Base-by-base conservation (phyloP, 495 filamentous ascomycete genomes). In the Cercophora sp. region DNA sequence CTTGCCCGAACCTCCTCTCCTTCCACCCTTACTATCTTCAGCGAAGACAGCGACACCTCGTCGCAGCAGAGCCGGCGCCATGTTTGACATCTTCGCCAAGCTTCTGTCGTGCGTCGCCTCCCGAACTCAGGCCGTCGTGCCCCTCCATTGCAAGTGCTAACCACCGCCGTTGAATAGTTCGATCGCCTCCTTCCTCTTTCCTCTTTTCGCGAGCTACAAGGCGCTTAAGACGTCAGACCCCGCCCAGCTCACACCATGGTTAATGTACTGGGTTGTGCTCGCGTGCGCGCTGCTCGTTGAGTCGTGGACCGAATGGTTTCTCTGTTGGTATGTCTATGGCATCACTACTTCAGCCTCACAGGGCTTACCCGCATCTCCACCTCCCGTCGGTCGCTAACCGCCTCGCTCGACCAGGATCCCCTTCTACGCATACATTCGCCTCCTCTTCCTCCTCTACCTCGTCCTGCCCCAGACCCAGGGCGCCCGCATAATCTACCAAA, bases 221-320 rank as follows among this genome's bases (percentile, higher is more conserved):
- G 94, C 93, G 32, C 87, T 99, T 59, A 90, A 91, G 68, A 89
- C 90, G 18, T 86, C 86, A 36, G 88, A 96, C 69, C 92, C 92
- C 13, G 83, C 88, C 26, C 87, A 92, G 63, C 79, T 97, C 23
- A 88, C 89, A 56, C 93, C 93, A 91, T 99, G 93, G 93, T 80
- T 99, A 46, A 97, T 96, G 86, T 99, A 97, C 79, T 99, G 91
- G 89, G 89, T 96, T 39, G 89, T 95, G 24, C 77, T 96, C 41
- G 85, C 88, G 34, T 85, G 86, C 72, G 81, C 87, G 48, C 72
- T 88, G 55, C 79, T 93, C 58, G 79, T 87, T 73, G 93, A 97
- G 70, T 88, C 85, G 27, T 95, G 88, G 86, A 83, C 82, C 18
- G 82, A 83, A 48, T 96, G 89, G 71, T 81, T 96, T 64, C 76